Evolutionary conservation across 2,329 filamentous ascomycete species (phyloP), one percentile per base, ranked within the genome.

Genomic region (Dothideomycetes sp.): DNA sequence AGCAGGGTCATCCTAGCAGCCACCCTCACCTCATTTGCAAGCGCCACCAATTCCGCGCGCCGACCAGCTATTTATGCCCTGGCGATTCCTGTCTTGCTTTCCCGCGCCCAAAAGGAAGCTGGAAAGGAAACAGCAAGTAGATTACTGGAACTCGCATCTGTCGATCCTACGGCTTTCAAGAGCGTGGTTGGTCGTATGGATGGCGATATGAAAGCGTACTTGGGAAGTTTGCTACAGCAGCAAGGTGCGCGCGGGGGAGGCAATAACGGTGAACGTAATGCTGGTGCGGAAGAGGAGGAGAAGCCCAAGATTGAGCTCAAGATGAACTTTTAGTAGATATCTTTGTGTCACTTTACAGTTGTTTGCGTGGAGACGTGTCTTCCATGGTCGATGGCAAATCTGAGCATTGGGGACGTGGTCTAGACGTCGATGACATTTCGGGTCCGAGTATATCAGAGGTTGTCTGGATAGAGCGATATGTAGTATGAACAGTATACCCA

Each of bases 261-360:
- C n/a, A n/a, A 40, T 52, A 62, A 32, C 62, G 61, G 37, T 68
- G 64, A 43, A 64, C 68, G 42, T 33, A 36, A 41, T 4, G 45
- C 38, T 3, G 72, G 65, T 19, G 77, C 76, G 36, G 41, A 43
- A 15, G 63, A 65, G 35, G 64, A 66, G 36, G 65, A 60, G 32
- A 66, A 69, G 60, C 91, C 91, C 10, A 91, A 70, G 47, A 98
- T 98, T 69, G 86, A 86, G 39, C 62, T 98, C 55, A 91, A 93
- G 72, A 93, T 96, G 84, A 73, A 94, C 60, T 96, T 98, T 19
- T 40, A 24, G 14, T 22, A 9, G 3, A 16, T n/a, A n/a, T n/a
- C n/a, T n/a, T n/a, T n/a, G n/a, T n/a, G n/a, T n/a, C n/a, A n/a
- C n/a, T n/a, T n/a, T n/a, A n/a, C n/a, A n/a, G n/a, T n/a, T n/a